These are phyloP conservation scores for Exophiala alcalophila DNA, from an alignment of 2,329 filamentous ascomycete genomes.

Conservation along the genomic window DNA sequence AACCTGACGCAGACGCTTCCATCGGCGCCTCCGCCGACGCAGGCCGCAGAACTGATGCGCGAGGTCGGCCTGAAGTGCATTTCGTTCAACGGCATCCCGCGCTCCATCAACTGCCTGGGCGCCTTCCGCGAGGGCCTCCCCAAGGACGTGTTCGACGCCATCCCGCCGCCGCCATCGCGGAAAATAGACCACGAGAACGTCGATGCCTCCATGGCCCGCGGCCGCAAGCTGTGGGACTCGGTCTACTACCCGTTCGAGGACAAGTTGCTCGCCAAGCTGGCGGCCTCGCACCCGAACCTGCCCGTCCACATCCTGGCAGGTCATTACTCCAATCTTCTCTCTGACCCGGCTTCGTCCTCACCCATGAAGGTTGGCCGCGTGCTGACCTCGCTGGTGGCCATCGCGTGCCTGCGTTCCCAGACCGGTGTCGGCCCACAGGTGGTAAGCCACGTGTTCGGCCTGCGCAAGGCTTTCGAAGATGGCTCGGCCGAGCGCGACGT, in stretches of 20 bases:
- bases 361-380: conserved; percentile 62
- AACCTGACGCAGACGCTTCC: conserved; percentile 55
- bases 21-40: conserved; percentile 30
- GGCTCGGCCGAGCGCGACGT: conserved; percentile 54
- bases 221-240: conserved; percentile 67
- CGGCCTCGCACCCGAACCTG: conserved; percentile 73
- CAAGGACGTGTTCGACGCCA: conserved; percentile 48
- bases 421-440: conserved; percentile 82
- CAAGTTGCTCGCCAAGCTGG: conserved; percentile 69
- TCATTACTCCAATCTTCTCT: conserved; percentile 71
- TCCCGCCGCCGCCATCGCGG: conserved; percentile 59
- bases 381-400: conserved; percentile 68
- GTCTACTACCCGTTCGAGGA: conserved; percentile 72
- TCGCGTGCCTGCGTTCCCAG: conserved; percentile 73
- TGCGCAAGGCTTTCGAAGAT: conserved; percentile 72
- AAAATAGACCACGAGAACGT: conserved; percentile 54
- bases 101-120: conserved; percentile 77
- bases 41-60: conserved; percentile 41
- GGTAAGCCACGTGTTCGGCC: conserved; percentile 73
- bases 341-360: conserved; percentile 58
- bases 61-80: conserved; percentile 49
- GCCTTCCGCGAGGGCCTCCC: conserved; percentile 66
- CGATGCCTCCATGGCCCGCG: conserved; percentile 54
- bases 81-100: conserved; percentile 61
- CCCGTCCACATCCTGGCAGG: conserved; percentile 74